Evolutionary conservation across 306 rosid genomes (phyloP).

Genomic region (Cucumis cinereus): DNA sequence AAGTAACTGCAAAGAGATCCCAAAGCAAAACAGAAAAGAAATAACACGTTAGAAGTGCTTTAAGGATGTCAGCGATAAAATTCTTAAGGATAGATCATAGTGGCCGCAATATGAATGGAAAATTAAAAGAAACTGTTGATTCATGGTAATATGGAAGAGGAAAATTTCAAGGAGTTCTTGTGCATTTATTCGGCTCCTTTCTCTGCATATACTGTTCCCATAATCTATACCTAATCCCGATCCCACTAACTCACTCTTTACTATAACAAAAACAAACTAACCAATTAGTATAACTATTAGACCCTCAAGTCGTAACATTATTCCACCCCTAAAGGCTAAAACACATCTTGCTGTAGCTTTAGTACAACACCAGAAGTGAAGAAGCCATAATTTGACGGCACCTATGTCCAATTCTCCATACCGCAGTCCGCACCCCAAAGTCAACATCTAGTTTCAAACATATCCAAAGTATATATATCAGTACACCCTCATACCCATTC

Average conservation of each 20-base stretch:
- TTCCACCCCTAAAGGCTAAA: neutral
- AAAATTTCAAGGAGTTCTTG: neutral
- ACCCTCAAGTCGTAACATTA: neutral
- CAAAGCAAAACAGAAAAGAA: conserved; percentile 8
- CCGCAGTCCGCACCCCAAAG: neutral
- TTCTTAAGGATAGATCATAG: neutral
- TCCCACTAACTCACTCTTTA: neutral
- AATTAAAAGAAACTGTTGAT: neutral
- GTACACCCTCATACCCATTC: neutral
- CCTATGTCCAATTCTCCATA: neutral
- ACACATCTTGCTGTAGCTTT: neutral
- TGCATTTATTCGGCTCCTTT: neutral
- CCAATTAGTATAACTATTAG: neutral
- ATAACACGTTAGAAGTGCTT: neutral
- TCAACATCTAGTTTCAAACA: neutral
- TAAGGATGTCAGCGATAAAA: neutral
- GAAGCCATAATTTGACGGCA: neutral
- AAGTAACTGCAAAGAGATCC: conserved; percentile 54
- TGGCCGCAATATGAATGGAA: neutral
- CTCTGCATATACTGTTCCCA: neutral
- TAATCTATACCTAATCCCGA: neutral
- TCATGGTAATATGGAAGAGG: neutral
- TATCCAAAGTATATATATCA: neutral
- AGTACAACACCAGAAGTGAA: neutral
- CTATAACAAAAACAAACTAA: neutral